Evolutionary conservation across 345 rosid genomes (phyloP).

Genomic region (Populus ilicifolia): DNA sequence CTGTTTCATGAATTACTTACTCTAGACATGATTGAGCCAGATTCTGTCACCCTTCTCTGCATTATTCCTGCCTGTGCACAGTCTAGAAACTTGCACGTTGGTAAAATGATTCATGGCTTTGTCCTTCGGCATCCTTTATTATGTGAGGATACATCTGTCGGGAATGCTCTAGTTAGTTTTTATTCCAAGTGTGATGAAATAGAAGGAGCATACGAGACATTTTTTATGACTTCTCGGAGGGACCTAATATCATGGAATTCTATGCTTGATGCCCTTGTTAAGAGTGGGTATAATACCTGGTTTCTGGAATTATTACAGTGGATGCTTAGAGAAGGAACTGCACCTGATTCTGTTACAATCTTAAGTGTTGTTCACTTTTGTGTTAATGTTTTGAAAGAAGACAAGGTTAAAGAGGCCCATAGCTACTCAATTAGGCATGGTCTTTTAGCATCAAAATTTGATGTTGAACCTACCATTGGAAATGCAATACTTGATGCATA

Average conservation of each 20-base stretch:
- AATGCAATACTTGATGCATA: constrained; percentile 77
- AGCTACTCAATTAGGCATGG: constrained; percentile 55
- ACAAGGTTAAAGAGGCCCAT: constrained; percentile 66
- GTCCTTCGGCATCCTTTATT: constrained; percentile 41
- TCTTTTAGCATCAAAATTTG: constrained; percentile 25
- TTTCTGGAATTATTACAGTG: constrained; percentile 44
- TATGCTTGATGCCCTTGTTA: constrained; percentile 49
- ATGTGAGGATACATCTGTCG: constrained; percentile 34
- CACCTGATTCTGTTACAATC: constrained; percentile 49
- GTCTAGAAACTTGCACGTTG: constrained; percentile 36
- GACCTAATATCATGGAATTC: constrained; percentile 69
- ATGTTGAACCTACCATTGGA: constrained; percentile 38
- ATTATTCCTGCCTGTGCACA: constrained; percentile 71
- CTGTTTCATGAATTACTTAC: constrained; percentile 46
- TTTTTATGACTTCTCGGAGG: constrained; percentile 36
- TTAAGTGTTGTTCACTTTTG: constrained; percentile 41
- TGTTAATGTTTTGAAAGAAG: constrained; percentile 21
- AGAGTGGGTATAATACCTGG: constrained; percentile 26
- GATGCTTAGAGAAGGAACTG: constrained; percentile 47
- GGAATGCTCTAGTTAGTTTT: constrained; percentile 56
- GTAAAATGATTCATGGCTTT: constrained; percentile 50
- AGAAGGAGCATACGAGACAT: constrained; percentile 46
- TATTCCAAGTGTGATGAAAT: constrained; percentile 56
- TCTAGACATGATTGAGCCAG: constrained; percentile 38
- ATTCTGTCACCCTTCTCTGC: constrained; percentile 60